Base-by-base conservation (phyloP, 495 filamentous ascomycete species). In the Penicillium paradoxum region DNA sequence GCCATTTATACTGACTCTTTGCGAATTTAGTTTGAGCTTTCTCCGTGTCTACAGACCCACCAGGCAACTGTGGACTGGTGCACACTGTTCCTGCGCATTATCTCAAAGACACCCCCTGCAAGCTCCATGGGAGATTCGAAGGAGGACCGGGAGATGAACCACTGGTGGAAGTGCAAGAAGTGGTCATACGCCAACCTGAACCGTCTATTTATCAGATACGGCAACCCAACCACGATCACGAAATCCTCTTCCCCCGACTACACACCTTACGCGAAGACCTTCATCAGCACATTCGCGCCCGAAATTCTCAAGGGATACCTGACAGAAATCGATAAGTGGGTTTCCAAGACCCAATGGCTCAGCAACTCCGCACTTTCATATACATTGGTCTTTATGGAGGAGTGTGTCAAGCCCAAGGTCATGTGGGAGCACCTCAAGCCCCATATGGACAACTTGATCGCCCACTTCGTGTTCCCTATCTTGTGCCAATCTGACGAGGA, bases 91-190 rank as follows among this genome's bases (percentile, higher is more conserved):
- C 75, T 98, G 45, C 82, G 85, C 39, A 87, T 93, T 29, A 87
- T 97, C 22, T 84, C 85, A 34, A 98, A 97, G 69, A 76, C 87
- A 27, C 83, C 88, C 45, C 93, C 93, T 0, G 78, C 84, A 36
- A 83, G 74, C 55, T 84, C 90, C 6, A 83, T 97, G 79, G 65
- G 76, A 45, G 91, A 96, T 37, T 90, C 95, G 39, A 73, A 86
- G 37, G 83, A 89, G 17, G 95, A 97, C 63, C 82, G 95, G 24
- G 95, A 96, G 67, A 78, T 82, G 49, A 91, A 96, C 66, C 89
- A 96, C 66, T 98, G 93, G 91, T 98, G 93, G 92, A 98, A 97
- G 79, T 88, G 90, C 47, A 98, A 97, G 86, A 98, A 97, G 71
- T 97, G 93, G 95, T 86, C 92, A 6, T 97, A 97, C 67, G 92